A percentile compares a stretch with the other conserved stretches of the same genome.
These are phyloP conservation scores for Trichoderma cornu-damae DNA, from an alignment of 2,329 filamentous ascomycete genomes.

Conservation along the genomic window DNA sequence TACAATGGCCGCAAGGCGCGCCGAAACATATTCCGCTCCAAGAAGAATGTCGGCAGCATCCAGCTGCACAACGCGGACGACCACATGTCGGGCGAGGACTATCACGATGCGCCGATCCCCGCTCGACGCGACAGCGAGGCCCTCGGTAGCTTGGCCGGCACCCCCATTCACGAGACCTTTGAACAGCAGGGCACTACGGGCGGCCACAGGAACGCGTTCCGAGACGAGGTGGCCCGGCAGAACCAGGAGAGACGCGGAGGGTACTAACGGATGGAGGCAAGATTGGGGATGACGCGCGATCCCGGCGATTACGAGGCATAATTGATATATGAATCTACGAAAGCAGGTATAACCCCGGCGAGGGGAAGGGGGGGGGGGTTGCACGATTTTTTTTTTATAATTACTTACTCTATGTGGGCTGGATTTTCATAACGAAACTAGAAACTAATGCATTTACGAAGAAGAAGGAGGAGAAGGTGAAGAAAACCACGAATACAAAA, in stretches of 20 bases:
- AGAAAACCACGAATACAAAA: background rate
- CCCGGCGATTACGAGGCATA: background rate
- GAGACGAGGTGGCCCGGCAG: conserved; percentile 48
- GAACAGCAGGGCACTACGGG: conserved; percentile 35
- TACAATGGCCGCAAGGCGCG: conserved; percentile 39
- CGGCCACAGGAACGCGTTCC: conserved; percentile 40
- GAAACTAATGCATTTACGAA: conserved; percentile 4
- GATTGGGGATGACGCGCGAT: background rate
- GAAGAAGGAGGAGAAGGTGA: background rate
- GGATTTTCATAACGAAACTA: conserved; percentile 11
- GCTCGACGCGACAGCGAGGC: conserved; percentile 42
- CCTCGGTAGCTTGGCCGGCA: conserved; percentile 46
- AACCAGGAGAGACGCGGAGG: conserved; percentile 33
- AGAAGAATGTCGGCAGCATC: conserved; percentile 35
- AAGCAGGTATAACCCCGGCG: too few species aligned
- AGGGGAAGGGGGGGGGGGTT: too few species aligned
- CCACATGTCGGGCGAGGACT: conserved; percentile 22
- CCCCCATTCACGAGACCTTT: conserved; percentile 41
- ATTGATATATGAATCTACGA: conserved; percentile 16
- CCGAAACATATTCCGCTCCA: conserved; percentile 34
- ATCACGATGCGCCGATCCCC: conserved; percentile 22
- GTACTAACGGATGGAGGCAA: background rate
- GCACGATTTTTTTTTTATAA: background rate
- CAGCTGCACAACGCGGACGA: conserved; percentile 32
- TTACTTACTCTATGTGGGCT: background rate